phyloP scores from a whole-genome alignment of 208 protist genomes.

The Plasmodiophora brassicae region DNA sequence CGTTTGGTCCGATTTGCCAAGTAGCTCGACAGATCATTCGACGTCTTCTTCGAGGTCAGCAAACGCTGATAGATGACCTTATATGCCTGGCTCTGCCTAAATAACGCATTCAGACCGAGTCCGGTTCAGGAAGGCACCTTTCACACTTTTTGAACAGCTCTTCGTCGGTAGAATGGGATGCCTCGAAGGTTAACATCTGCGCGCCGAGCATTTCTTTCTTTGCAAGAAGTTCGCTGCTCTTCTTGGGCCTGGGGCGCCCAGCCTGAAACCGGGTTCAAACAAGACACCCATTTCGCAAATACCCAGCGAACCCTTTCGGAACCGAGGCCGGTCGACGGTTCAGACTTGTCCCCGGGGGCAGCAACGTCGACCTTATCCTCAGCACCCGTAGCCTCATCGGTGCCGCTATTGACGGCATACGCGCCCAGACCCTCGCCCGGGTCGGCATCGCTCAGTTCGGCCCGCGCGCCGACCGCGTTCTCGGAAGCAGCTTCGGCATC shows the following conservation, averaged over 20 bases:
- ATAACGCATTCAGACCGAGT: background rate
- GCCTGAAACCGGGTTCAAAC: too few species aligned
- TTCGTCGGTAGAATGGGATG: background rate
- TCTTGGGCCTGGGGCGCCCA: background rate
- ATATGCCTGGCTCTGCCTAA: background rate
- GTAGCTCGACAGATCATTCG: background rate
- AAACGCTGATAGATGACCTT: background rate
- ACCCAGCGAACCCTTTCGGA: too few species aligned
- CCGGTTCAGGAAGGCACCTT: background rate
- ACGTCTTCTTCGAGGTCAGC: slow-evolving; percentile 16
- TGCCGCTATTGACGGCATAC: too few species aligned
- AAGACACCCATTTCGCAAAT: too few species aligned
- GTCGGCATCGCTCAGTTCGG: too few species aligned
- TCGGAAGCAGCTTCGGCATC: too few species aligned
- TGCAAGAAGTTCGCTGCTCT: background rate
- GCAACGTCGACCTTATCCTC: too few species aligned
- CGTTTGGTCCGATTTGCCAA: background rate
- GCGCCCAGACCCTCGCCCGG: too few species aligned
- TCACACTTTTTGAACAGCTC: background rate
- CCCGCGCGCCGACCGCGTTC: too few species aligned
- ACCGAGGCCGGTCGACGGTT: too few species aligned
- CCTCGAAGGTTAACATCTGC: background rate
- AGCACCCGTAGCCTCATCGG: too few species aligned
- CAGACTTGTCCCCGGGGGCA: too few species aligned
- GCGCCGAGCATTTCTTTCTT: slow-evolving; percentile 10